Base-by-base conservation (phyloP, 306 rosid genomes). In the Senna siamea region DNA sequence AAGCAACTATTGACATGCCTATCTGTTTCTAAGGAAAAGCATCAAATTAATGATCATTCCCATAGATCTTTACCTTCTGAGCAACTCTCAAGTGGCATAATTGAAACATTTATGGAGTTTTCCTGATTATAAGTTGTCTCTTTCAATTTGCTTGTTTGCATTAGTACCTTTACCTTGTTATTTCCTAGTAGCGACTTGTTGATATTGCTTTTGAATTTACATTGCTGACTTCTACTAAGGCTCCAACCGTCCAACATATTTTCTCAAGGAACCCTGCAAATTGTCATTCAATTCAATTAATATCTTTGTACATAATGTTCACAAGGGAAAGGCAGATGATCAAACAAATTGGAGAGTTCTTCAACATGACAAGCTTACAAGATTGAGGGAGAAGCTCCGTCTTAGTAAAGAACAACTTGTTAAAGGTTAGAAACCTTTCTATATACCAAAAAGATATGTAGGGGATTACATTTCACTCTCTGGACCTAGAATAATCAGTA, bases 321-420 rank as follows among this genome's bases (percentile, higher is more conserved):
- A 4, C 37, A 70, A 94, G 99, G 96, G 96, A 61, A 94, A 87
- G 84, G 96, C 87, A 19, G 97, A 94, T 72, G 96, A 92, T 83
- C 96, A 90, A 73, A 81, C 52, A 52, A 87, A 88, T 74, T 94
- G 97, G 97, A 89, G 90, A 76, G 83, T 88, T 70, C 88, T 88
- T 81, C 93, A 86, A 65, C 85, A 85, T 74, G 97, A 94, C 66
- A 94, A 92, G 83, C 93, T 92, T 79, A 78, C 85, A 19, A 84
- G 72, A 73, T 84, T 90, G 84, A 85, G 78, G 95, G 99, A 88
- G 84, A 94, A 80, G 77, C 96, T 83, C 77, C 78, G 50, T 18
- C 80, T 19, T 9, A 81, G 69, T 77, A 87, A 81, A 76, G 90
- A 85, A 58, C 86, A 84, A 72, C 87, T 92, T 70, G 78, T 53